Base-by-base conservation (phyloP, 768 basidiomycete genomes). In the Podaxis sp. region DNA sequence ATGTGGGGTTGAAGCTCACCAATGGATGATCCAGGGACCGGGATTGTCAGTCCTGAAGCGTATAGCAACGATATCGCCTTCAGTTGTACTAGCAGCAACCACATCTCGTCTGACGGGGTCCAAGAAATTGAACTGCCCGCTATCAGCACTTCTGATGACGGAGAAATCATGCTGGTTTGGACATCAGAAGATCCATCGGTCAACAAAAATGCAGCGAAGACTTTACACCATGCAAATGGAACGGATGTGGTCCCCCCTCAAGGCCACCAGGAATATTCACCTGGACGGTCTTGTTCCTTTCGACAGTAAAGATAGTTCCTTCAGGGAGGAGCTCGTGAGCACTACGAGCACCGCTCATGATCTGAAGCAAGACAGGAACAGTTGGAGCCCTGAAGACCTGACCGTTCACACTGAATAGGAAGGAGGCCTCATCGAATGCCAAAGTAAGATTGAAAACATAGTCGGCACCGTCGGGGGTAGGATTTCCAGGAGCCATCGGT, bases 101-200 rank as follows among this genome's bases (percentile, higher is more conserved):
- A 85, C 85, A 69, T 90, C 88, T 28, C 87, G 75, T 48, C 77
- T 64, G 44, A 77, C 77, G 0, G 90, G 89, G 71, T 89, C 84
- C 15, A 67, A 66, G 48, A 77, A 82, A 70, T 84, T 84, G 66
- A 75, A 77, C 4, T 46, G 62, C 8, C 62, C 64, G 60, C 69
- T 79, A 0, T 77, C 78, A 2, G 78, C 78, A 64, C 73, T 80
- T 24, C 77, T 72, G 38, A 84, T 70, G 20, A 83, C 81, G 50
- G 69, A 69, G 68, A 82, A 82, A 7, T 67, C 65, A 60, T 80
- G 78, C 63, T 66, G 28, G 33, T 46, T 17, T 46, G 44, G 38
- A 36, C 22, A 20, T 28, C 58, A 51, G 53, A 28, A 53, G 22
- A 13, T 59, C 30, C 6, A 15, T 20, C n/a, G 2, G 20, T 22